Base-by-base conservation (phyloP, 768 basidiomycete genomes). In the Naganishia randhawae region DNA sequence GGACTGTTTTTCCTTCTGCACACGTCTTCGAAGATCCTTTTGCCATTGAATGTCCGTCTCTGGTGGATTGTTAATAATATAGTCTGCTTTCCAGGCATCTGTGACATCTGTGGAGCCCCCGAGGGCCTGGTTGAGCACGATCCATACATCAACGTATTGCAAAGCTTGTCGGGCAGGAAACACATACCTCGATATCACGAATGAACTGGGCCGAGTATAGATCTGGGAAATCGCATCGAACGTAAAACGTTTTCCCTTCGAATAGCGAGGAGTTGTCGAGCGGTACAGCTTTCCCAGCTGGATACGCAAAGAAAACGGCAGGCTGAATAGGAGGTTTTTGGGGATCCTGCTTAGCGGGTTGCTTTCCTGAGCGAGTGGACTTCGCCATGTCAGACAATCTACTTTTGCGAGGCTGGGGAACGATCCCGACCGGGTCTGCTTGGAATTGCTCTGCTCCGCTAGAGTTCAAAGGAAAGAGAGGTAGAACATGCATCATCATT, bases 1-100 rank as follows among this genome's bases (percentile, higher is more conserved):
- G 9, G 31, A 9, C 11, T n/a, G 31, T 14, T 11, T 19, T 41
- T 39, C 14, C 25, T 50, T 29, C 22, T 52, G 32, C 29, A 42
- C 19, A 4, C 51, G 31, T n/a, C 50, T 32, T 33, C 37, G 31
- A 16, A 52, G 13, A n/a, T 53, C 39, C 14, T 53, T 33, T 27
- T 51, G 65, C 37, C 39, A 52, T 31, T 51, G 65, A 3, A 17
- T 14, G 14, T 42, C 39, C 3, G 6, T 29, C 33, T 52, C 37
- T 25, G 65, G 65, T 22, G 65, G 65, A 41, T 53, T 52, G 37
- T 50, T 66, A 11, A 66, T 66, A 7, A 66, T 48, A 27, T 66
- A 66, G 27, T 66, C 32, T 25, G 65, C 63, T 61, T 37, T 22
- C 57, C 57, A 61, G n/a, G 57, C 35, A 41, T 61, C 22, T 6